These are phyloP conservation scores for Colletotrichum endophyticum DNA, from an alignment of 2,329 filamentous ascomycete genomes.

Conservation along the genomic window DNA sequence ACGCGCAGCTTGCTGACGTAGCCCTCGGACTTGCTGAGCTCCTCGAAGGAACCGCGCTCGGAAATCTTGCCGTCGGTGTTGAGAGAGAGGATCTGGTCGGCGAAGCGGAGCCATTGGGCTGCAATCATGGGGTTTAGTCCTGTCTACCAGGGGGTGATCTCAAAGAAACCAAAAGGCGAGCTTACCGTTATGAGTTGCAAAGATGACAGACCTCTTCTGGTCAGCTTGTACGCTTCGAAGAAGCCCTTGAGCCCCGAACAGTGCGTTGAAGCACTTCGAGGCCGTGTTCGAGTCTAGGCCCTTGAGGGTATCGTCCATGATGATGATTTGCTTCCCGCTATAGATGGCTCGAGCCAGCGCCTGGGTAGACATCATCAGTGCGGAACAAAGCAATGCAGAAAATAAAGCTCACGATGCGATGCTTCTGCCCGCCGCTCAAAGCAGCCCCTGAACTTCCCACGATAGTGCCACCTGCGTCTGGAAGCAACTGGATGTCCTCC, in stretches of 20 bases:
- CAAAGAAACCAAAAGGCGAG: neutral
- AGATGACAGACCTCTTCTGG: slow-evolving; percentile 41
- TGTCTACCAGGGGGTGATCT: neutral
- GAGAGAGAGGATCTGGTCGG: neutral
- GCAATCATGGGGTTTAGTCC: neutral
- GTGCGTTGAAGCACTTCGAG: neutral
- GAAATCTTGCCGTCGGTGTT: neutral
- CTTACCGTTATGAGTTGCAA: slow-evolving; percentile 41
- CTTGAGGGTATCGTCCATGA: slow-evolving; percentile 12
- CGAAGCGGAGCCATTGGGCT: slow-evolving; percentile 3
- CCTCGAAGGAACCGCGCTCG: neutral
- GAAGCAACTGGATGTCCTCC: neutral
- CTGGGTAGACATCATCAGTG: neutral
- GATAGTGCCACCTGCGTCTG: neutral
- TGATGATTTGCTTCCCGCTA: neutral
- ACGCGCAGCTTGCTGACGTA: neutral
- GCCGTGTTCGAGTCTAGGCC: slow-evolving; percentile 8
- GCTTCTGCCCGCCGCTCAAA: slow-evolving; percentile 9
- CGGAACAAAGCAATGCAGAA: too few species aligned
- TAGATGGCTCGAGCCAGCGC: slow-evolving; percentile 5
- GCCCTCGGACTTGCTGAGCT: neutral
- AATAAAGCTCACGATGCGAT: neutral
- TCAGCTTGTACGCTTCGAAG: slow-evolving; percentile 28
- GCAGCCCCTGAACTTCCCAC: neutral
- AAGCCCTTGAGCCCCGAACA: neutral